A percentile compares a stretch with the other conserved stretches of the same genome.
These are phyloP conservation scores for Echeveria elegans DNA, from an alignment of 164 flowering plant species.

Conservation along the genomic window DNA sequence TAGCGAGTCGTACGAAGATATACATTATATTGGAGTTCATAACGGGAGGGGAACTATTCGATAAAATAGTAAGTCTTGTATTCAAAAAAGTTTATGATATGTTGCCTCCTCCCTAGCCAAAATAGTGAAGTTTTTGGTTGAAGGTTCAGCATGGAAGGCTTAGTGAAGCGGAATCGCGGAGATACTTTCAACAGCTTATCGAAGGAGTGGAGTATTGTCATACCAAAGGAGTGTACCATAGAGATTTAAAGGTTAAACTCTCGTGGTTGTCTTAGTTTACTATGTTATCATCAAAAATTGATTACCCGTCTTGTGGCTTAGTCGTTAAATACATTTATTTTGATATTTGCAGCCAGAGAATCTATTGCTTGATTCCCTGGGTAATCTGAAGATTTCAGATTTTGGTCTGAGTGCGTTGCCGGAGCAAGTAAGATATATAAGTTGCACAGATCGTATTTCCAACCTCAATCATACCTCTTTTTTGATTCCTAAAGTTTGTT, in stretches of 20 bases:
- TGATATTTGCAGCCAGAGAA: conserved; percentile 76
- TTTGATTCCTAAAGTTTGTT: not conserved
- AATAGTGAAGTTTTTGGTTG: conserved; percentile 10
- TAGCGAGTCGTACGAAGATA: conserved; percentile 96
- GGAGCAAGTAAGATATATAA: conserved; percentile 41
- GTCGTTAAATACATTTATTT: too few relatives aligned
- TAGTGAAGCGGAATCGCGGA: conserved; percentile 72
- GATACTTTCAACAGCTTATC: conserved; percentile 94
- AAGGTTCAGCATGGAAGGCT: conserved; percentile 89
- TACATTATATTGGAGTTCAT: conserved; percentile 94
- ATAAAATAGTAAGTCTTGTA: conserved; percentile 78
- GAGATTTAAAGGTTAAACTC: conserved; percentile 77
- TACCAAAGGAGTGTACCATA: conserved; percentile 93
- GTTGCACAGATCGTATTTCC: not conserved
- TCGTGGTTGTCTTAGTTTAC: too few relatives aligned
- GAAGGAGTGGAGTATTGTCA: conserved; percentile 98
- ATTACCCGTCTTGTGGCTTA: too few relatives aligned
- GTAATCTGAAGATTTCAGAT: conserved; percentile 91
- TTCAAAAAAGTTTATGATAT: too few relatives aligned
- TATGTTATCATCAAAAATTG: too few relatives aligned
- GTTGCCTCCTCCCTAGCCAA: not conserved
- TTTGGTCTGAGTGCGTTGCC: conserved; percentile 97
- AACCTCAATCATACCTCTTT: not conserved
- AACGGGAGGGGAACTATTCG: conserved; percentile 98
- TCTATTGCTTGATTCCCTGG: conserved; percentile 86